Conservation (phyloP, 306 rosid species). For the Abrus precatorius region DNA sequence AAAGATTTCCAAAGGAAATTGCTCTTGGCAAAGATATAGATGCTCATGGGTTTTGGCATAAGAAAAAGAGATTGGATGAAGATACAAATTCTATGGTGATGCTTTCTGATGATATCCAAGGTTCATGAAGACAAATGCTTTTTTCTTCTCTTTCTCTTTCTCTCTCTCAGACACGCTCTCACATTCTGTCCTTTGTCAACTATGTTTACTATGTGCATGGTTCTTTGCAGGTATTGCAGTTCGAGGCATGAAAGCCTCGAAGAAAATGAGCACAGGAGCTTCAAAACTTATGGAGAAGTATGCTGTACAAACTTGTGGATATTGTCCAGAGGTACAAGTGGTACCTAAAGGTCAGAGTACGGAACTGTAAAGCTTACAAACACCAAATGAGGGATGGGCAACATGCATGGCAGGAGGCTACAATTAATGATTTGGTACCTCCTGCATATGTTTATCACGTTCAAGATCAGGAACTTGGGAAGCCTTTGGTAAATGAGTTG, state of each 20-base stretch:
- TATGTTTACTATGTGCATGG: slow-evolving; percentile 30
- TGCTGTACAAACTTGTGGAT: slow-evolving; percentile 78
- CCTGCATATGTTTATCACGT: slow-evolving; percentile 73
- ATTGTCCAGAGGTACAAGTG: slow-evolving; percentile 81
- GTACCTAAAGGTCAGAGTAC: slow-evolving; percentile 80
- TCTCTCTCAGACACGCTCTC: not conserved
- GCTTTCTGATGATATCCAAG: slow-evolving; percentile 60
- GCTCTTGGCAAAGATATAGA: slow-evolving; percentile 59
- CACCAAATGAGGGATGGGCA: slow-evolving; percentile 92
- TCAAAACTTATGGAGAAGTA: slow-evolving; percentile 68
- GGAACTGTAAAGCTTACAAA: slow-evolving; percentile 76
- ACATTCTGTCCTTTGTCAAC: slow-evolving; percentile 13
- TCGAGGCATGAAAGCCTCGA: slow-evolving; percentile 75
- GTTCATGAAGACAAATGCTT: slow-evolving; percentile 42
- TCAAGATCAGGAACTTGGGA: slow-evolving; percentile 49
- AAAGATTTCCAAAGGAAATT: slow-evolving; percentile 62
- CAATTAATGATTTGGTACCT: slow-evolving; percentile 64
- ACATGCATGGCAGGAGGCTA: slow-evolving; percentile 85
- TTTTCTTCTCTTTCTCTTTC: slow-evolving; percentile 10
- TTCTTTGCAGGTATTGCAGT: slow-evolving; percentile 62
- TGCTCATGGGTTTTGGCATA: slow-evolving; percentile 61
- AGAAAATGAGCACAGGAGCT: slow-evolving; percentile 62
- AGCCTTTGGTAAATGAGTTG: slow-evolving; percentile 64
- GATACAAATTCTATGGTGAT: slow-evolving; percentile 42
- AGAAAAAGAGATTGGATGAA: slow-evolving; percentile 42